Evolutionary conservation across 495 filamentous ascomycete genomes (phyloP), one percentile per base, ranked within the genome.

Genomic region (Lophiostoma macrostomum): DNA sequence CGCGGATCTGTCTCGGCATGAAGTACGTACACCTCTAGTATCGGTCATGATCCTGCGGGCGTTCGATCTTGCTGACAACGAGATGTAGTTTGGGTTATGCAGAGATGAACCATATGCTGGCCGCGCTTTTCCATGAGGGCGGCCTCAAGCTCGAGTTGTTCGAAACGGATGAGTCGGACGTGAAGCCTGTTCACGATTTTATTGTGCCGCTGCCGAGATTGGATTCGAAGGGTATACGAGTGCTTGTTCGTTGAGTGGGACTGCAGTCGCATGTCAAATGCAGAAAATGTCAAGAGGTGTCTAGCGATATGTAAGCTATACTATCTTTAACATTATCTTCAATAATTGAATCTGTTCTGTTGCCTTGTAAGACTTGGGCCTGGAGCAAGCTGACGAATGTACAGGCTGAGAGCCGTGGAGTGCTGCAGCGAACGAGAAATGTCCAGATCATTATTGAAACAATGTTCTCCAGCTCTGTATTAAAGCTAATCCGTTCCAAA

Each of bases 1-100:
- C 68, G 16, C 47, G 77, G 28, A 64, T 59, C 11, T 79, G 77
- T 48, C 42, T 78, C 4, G 76, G 77, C 1, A 54, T 54, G 41
- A 54, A 54, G 51, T 54, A 47, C 25, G 51, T 28, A 13, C 8
- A 12, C 16, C 24, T 39, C 13, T 50, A 18, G 2, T 10, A 8
- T 13, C 19, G 18, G 3, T 23, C 11, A 12, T 31, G 10, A 25
- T 12, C 10, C 16, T 16, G 41, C 5, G n/a, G 12, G 3, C 18
- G 42, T 8, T 42, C 7, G 14, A 25, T 31, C 23, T 31, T 11
- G 18, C 22, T 46, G 6, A 20, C 7, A 32, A 30, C 32, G 29
- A 5, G 5, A 24, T 11, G 44, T 19, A 58, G 47, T 24, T 35
- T 58, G 11, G 72, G 67, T 0, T 56, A 58, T 24, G 61, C 68